phyloP scores from a whole-genome alignment of 352 stramenopile species.

The Globisporangium iwayamae region DNA sequence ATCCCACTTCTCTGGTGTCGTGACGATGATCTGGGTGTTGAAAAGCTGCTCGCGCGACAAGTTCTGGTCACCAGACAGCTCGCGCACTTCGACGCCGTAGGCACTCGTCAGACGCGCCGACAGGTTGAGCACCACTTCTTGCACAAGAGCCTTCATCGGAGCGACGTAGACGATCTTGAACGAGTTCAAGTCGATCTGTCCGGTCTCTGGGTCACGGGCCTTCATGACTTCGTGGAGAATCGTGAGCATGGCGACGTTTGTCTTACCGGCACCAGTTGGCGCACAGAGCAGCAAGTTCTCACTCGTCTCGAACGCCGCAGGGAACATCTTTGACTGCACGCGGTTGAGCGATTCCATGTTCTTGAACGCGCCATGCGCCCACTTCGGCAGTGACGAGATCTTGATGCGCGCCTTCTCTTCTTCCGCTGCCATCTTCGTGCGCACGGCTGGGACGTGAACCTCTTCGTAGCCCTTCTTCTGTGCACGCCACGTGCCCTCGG shows the following conservation, averaged over 20 bases:
- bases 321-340: conserved; percentile 98
- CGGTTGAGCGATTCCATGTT: conserved; percentile 98
- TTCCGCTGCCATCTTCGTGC: conserved; percentile 60
- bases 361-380: conserved; percentile 94
- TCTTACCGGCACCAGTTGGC: conserved; percentile 99
- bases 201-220: conserved; percentile 69
- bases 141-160: conserved; percentile 99
- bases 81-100: conserved; percentile 95
- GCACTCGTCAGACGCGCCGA: conserved; percentile 87
- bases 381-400: conserved; percentile 93
- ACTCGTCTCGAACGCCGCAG: conserved; percentile 87
- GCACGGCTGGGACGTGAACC: conserved; percentile 98
- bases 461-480: conserved; percentile 99
- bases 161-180: conserved; percentile 99
- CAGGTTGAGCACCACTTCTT: conserved; percentile 99
- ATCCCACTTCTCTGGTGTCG: conserved; percentile 99
- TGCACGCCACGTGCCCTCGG: conserved; percentile 95
- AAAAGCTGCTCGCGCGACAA: conserved; percentile 97
- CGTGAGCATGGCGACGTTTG: conserved; percentile 97
- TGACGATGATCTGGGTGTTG: conserved; percentile 99
- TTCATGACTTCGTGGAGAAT: conserved; percentile 99
- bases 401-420: conserved; percentile 81
- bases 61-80: conserved; percentile 98
- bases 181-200: conserved; percentile 91
- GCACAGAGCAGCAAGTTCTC: conserved; percentile 99